phyloP scores from a whole-genome alignment of 352 stramenopile genomes.

The Phytopythium kandeliae region DNA sequence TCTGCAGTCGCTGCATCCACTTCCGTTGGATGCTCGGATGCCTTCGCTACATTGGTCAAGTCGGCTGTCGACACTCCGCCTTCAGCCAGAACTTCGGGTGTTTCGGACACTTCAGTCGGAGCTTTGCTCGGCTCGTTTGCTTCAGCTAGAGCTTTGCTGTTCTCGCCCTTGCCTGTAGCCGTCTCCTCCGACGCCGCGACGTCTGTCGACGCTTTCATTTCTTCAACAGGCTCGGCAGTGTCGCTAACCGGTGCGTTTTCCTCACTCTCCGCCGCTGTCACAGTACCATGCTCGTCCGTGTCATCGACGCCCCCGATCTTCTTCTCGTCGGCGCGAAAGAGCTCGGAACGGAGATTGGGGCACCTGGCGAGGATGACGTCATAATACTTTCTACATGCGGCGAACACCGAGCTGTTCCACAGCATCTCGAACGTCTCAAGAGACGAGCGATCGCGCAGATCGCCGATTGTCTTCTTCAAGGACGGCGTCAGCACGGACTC shows the following conservation, averaged over 20 bases:
- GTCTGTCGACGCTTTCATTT: neutral
- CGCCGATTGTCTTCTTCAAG: constrained; percentile 39
- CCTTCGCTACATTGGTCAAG: too few species aligned
- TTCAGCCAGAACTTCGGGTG: too few species aligned
- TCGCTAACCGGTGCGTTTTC: neutral
- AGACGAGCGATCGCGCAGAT: constrained; percentile 26
- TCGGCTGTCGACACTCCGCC: too few species aligned
- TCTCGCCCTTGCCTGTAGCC: neutral
- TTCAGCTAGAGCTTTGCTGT: neutral
- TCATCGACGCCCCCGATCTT: neutral
- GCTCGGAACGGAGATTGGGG: constrained; percentile 18
- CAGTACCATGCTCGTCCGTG: neutral
- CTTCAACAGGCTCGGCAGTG: neutral
- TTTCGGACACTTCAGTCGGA: too few species aligned
- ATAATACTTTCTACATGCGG: constrained; percentile 48
- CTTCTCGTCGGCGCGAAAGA: constrained; percentile 15
- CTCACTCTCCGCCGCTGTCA: neutral
- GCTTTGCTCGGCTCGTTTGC: too few species aligned
- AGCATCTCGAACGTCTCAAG: constrained; percentile 60
- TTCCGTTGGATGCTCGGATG: too few species aligned
- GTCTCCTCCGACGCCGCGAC: neutral
- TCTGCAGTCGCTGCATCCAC: too few species aligned
- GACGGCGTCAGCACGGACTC: constrained; percentile 30
- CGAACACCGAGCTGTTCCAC: constrained; percentile 52
- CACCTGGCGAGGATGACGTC: constrained; percentile 51